Evolutionary conservation across 2,329 filamentous ascomycete species (phyloP), one percentile per base, ranked within the genome.

Genomic region (Penicillium brevicompactum): DNA sequence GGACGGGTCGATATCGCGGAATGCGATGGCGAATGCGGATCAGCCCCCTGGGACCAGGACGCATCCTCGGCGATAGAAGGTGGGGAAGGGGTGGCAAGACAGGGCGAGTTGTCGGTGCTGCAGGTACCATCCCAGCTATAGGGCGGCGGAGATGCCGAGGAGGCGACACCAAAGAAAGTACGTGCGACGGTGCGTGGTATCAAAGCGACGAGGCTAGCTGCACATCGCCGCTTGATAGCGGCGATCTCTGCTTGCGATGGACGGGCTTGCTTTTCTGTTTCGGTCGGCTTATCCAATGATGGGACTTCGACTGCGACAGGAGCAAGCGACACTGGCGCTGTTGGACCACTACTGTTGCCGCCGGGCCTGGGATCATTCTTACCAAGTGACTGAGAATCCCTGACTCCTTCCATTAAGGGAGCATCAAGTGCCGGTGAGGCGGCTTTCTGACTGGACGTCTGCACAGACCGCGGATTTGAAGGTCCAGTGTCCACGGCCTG

Each of bases 181-280:
- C 68, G 68, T 52, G 76, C 74, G 43, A 83, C 71, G 55, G 68
- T 67, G n/a, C 70, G 70, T 55, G 78, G 78, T 46, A 80, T 65
- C 42, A 79, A 50, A 30, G 70, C 72, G 42, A 78, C 63, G 46
- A 81, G 70, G 49, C 69, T 71, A 51, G 67, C 61, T 53, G 78
- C 78, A 62, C 77, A 79, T 67, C 70, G 67, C 63, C 73, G 74
- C 69, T 75, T 78, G 56, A 78, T 76, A 56, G 67, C 64, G 60
- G 68, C 68, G 62, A 72, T 67, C 58, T 75, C 69, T 56, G 69
- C 48, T 45, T 53, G 58, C 43, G 69, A 68, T 46, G 63, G 66
- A 14, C 54, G 45, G 55, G 47, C 40, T 24, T 44, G 44, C 46
- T 63, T 55, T 38, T 54, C 58, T 47, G 55, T 44, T 37, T 55